Base-by-base conservation (phyloP, 2,329 filamentous ascomycete species). In the Lachnellula willkommii region DNA sequence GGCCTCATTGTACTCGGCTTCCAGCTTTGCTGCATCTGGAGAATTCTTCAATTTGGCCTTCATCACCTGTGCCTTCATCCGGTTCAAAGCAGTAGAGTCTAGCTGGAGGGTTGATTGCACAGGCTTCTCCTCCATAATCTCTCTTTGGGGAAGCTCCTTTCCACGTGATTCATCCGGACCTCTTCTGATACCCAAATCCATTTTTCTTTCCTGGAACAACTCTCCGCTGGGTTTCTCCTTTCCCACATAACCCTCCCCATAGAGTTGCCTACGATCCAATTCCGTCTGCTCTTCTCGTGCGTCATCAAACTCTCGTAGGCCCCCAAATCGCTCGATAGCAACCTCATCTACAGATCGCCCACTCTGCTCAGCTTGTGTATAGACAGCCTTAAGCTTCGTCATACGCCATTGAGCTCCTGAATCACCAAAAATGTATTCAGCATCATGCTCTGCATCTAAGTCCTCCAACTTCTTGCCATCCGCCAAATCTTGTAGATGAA, bases 261-360 rank as follows among this genome's bases (percentile, higher is more conserved):
- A 96, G 48, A 87, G 83, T 52, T 84, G 84, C 52, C 90, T 82
- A 54, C 93, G 79, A 52, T 96, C 93, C 60, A 97, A 66, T 69
- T 99, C 94, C n/a, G 84, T 84, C 70, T 93, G 87, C 71, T 99
- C 95, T 69, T 99, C 94, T 46, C 92, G 80, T 4, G 91, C 92
- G 66, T 96, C 89, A 66, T 99, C 94, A 66, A 97, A 99, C 14
- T 89, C 87, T 26, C 85, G 81, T 15, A 99, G 69, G 62, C 83
- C 84, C 2, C 92, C 93, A 67, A 88, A 96, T 12, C 90, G 81
- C 64, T 96, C 88, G 39, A 88, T 65, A 0, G 92, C 94, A 49
- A 97, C 77, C 1, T 95, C 89, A 6, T 97, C 93, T 0, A 95
- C 78, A 0, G 82, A 66, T n/a, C 79, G 79, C 0, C 85, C 85